phyloP scores from a whole-genome alignment of 768 basidiomycete species.

The Trametes cubensis region DNA sequence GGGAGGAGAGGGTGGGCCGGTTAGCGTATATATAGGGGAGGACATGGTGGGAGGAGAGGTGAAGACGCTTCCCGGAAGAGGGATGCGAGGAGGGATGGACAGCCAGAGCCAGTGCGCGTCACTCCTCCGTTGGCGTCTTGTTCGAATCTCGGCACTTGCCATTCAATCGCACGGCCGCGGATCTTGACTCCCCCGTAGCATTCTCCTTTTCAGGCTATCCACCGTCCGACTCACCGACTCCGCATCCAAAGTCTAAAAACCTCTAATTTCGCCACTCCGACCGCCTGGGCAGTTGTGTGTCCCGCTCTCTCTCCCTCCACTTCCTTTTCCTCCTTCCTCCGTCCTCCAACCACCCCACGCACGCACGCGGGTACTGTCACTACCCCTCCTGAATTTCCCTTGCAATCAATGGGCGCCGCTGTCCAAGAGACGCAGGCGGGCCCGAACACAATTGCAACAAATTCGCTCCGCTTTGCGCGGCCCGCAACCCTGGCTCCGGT shows the following conservation, averaged over 20 bases:
- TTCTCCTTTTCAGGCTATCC: neutral
- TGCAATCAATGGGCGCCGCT: neutral
- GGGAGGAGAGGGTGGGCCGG: neutral
- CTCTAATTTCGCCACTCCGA: neutral
- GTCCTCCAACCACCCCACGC: neutral
- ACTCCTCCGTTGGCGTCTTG: neutral
- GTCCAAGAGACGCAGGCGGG: neutral
- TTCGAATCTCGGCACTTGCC: slow-evolving; percentile 1
- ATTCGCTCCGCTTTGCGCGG: slow-evolving; percentile 5
- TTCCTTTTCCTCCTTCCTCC: neutral
- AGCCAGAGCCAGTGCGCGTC: slow-evolving; percentile 4
- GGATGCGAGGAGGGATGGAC: slow-evolving; percentile 7
- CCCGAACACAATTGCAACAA: slow-evolving; percentile 17
- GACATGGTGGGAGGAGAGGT: slow-evolving; percentile 6
- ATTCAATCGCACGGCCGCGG: slow-evolving; percentile 23
- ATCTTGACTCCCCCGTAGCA: slow-evolving; percentile 9
- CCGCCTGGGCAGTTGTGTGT: neutral
- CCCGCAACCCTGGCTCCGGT: slow-evolving; percentile 12
- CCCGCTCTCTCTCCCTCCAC: neutral
- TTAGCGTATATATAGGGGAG: slow-evolving; percentile 11
- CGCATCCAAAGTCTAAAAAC: slow-evolving; percentile 14
- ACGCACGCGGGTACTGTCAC: no score
- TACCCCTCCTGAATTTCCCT: neutral
- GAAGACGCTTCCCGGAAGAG: slow-evolving; percentile 1
- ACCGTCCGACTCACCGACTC: slow-evolving; percentile 1